Evolutionary conservation across 805 yeast genomes (phyloP), one percentile per base, ranked within the genome.

Genomic region (Cyberlindnera japonica): DNA sequence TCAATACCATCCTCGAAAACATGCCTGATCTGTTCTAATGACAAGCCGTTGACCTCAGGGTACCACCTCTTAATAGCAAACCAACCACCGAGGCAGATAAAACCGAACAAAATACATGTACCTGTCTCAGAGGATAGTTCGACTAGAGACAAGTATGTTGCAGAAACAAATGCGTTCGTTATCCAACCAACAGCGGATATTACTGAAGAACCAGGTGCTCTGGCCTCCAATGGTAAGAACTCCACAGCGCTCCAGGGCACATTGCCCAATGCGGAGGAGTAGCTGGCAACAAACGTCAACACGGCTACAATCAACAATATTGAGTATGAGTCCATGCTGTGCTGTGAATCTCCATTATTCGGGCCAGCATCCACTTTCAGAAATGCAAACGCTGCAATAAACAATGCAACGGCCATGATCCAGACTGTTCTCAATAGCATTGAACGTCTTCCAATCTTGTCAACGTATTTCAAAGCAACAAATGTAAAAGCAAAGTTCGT

Each of bases 401-500:
- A 34, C 16, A 71, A 48, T 0, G 71, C 62, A 0, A 64, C 29
- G 1, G 64, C 51, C 68, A 68, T 65, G 6, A 69, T 48, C 66
- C 69, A 63, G 10, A 67, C 58, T 0, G 73, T 67, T 23, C 51
- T 40, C 38, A 79, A 56, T 20, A 78, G 61, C 55, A 75, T 68
- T 5, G 51, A 29, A 33, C 71, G 54, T 45, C 65, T 68, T 12
- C 85, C 85, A 43, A 74, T 50, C 29, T 58, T 56, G 49, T 79
- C 84, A 39, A 78, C 70, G 25, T 65, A 65, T 30, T 50, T 62
- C 45, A 77, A 63, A 10, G 81, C 78, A 13, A 73, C 68, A 40
- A 75, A 68, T 1, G 83, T 78, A 34, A 78, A 77, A 4, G 63
- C 47, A 48, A 77, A 77, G 54, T 79, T 79, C 19, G 77, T 74